A percentile compares a stretch with the other conserved stretches of the same genome.
These are phyloP conservation scores for Priceomyces medius DNA, from an alignment of 805 yeast species.

Conservation along the genomic window DNA sequence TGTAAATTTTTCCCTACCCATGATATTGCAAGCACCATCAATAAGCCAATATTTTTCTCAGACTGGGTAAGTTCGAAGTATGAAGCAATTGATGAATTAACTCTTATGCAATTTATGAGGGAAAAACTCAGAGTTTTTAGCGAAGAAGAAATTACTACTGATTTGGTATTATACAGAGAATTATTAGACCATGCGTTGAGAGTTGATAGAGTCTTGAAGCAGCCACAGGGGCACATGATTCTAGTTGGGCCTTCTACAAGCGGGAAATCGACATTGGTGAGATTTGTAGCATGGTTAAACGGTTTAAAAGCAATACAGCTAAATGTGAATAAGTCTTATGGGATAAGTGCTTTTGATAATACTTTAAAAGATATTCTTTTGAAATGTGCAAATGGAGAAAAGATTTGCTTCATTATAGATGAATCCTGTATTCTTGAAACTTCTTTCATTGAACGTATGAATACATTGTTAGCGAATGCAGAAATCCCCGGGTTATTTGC, in stretches of 20 bases:
- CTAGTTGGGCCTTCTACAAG: conserved; percentile 79
- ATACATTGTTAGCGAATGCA: conserved; percentile 87
- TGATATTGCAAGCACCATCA: conserved; percentile 32
- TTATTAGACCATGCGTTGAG: conserved; percentile 72
- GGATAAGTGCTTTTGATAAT: conserved; percentile 63
- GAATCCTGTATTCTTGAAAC: conserved; percentile 77
- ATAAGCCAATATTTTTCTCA: conserved; percentile 62
- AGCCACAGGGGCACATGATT: conserved; percentile 88
- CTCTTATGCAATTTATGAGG: conserved; percentile 52
- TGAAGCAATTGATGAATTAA: conserved; percentile 49
- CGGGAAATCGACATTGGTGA: conserved; percentile 73
- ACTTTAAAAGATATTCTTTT: conserved; percentile 55
- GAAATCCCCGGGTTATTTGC: conserved; percentile 88
- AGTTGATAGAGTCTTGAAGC: conserved; percentile 77
- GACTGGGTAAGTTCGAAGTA: conserved; percentile 73
- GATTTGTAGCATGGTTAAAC: conserved; percentile 90
- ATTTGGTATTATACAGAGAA: conserved; percentile 64
- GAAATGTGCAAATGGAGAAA: conserved; percentile 51
- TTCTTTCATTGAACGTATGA: conserved; percentile 86
- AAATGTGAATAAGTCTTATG: conserved; percentile 52
- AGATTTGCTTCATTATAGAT: conserved; percentile 70
- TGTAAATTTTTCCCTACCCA: conserved; percentile 46
- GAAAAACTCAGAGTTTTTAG: conserved; percentile 69
- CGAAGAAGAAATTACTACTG: conserved; percentile 70
- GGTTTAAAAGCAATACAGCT: conserved; percentile 66